These are phyloP conservation scores for Sicyos baderoa DNA, from an alignment of 306 rosid species.

Conservation along the genomic window DNA sequence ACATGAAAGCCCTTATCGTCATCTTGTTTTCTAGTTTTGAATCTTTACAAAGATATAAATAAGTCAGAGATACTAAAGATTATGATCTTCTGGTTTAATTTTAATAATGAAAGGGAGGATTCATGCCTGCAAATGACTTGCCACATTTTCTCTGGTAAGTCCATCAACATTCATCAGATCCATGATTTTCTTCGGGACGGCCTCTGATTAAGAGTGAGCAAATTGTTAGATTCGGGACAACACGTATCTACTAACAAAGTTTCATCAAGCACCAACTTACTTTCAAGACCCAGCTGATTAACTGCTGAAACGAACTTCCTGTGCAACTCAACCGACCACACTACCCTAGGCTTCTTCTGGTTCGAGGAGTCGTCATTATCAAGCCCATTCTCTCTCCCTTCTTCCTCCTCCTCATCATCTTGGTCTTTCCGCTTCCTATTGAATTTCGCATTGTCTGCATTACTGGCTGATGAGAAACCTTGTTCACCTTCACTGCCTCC, in stretches of 20 bases:
- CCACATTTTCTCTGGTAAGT: constrained; percentile 81
- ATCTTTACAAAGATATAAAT: background rate
- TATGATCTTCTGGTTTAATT: too few relatives aligned
- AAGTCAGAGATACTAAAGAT: background rate
- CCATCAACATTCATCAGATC: constrained; percentile 84
- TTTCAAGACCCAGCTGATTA: constrained; percentile 54
- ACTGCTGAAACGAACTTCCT: constrained; percentile 63
- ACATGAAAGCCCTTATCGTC: background rate
- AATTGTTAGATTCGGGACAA: background rate
- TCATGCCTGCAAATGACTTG: constrained; percentile 82
- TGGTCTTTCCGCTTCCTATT: constrained; percentile 50
- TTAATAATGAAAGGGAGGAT: background rate
- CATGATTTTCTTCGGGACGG: constrained; percentile 75
- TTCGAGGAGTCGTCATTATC: constrained; percentile 50
- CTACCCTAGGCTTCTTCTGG: constrained; percentile 60
- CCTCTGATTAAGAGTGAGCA: constrained; percentile 44
- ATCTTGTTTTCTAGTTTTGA: background rate
- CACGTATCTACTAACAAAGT: background rate
- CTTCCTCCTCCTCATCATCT: constrained; percentile 49
- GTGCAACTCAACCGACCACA: constrained; percentile 66
- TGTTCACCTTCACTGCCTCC: constrained; percentile 27
- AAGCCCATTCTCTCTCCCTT: constrained; percentile 32
- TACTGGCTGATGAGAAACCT: constrained; percentile 27
- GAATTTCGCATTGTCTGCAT: constrained; percentile 24
- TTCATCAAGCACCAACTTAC: constrained; percentile 35